Conservation (phyloP, 805 yeast species). For the Monosporozyma unispora region DNA sequence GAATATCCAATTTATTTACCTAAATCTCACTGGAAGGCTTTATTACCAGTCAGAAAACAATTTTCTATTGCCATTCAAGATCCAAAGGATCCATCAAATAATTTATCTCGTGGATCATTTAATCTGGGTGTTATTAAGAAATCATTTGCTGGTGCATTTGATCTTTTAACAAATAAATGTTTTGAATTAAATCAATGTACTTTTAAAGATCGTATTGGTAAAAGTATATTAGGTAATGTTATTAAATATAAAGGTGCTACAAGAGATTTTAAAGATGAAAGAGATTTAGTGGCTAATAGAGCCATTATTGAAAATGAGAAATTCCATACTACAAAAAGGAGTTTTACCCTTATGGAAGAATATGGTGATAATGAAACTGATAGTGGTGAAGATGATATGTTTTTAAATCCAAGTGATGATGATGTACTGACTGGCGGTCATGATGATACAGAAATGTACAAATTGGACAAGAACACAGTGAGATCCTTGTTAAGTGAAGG, state of each 20-base stretch:
- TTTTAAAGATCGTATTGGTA: slow-evolving; percentile 58
- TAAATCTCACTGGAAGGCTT: slow-evolving; percentile 45
- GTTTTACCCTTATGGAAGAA: slow-evolving; percentile 11
- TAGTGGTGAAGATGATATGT: slow-evolving; percentile 14
- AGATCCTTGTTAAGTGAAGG: slow-evolving; percentile 9
- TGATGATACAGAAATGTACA: slow-evolving; percentile 15
- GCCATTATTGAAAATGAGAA: slow-evolving; percentile 37
- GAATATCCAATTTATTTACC: slow-evolving; percentile 52
- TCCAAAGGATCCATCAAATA: slow-evolving; percentile 75
- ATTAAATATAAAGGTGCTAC: slow-evolving; percentile 65
- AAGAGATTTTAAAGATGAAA: slow-evolving; percentile 71
- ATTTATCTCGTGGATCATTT: slow-evolving; percentile 76
- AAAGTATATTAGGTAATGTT: slow-evolving; percentile 70
- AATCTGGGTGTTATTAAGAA: slow-evolving; percentile 71
- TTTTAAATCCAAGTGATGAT: slow-evolving; percentile 16
- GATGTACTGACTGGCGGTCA: slow-evolving; percentile 17
- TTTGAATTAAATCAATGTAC: slow-evolving; percentile 59
- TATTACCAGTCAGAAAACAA: slow-evolving; percentile 34
- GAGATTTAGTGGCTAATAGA: slow-evolving; percentile 51
- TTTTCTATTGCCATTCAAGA: slow-evolving; percentile 75
- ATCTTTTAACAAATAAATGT: slow-evolving; percentile 62
- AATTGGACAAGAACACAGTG: slow-evolving; percentile 7
- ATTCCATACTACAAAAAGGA: slow-evolving; percentile 17
- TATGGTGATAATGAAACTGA: slow-evolving; percentile 14
- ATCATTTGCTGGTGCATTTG: slow-evolving; percentile 84